Conservation (phyloP, 306 rosid genomes). For the Casuarina cunninghamiana region DNA sequence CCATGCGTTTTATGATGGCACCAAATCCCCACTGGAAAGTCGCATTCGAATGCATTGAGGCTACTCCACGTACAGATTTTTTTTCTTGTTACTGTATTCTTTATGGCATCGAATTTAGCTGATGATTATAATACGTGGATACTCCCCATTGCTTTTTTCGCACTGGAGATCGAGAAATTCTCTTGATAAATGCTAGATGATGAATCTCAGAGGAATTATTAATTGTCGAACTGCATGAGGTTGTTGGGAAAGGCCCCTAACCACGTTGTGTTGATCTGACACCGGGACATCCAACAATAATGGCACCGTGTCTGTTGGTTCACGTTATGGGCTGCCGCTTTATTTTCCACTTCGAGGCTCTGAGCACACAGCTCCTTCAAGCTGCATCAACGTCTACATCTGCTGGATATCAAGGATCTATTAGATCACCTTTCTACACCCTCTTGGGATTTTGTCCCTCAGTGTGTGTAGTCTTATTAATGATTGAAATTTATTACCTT, state of each 20-base stretch:
- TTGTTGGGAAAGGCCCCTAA: slow-evolving; percentile 7
- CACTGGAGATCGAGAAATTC: not conserved
- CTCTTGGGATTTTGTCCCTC: too few relatives aligned
- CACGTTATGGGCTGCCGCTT: not conserved
- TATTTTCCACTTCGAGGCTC: not conserved
- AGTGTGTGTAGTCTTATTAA: too few relatives aligned
- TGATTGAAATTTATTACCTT: too few relatives aligned
- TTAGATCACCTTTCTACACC: too few relatives aligned
- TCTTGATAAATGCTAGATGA: not conserved
- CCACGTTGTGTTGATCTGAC: slow-evolving; percentile 13
- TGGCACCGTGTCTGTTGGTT: slow-evolving; percentile 5
- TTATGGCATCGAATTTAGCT: too few relatives aligned
- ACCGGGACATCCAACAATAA: slow-evolving; percentile 4
- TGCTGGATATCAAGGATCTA: too few relatives aligned
- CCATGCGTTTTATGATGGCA: not conserved
- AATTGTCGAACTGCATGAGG: not conserved
- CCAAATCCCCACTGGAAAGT: not conserved
- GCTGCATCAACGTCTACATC: too few relatives aligned
- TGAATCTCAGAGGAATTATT: not conserved
- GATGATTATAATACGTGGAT: too few relatives aligned
- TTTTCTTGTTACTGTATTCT: not conserved
- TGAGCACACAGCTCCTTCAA: not conserved
- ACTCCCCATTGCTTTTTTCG: not conserved
- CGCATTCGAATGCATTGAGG: not conserved
- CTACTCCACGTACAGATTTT: not conserved